Percentiles rank a stretch among this genome's conserved stretches.
Evolutionary conservation across 2,329 filamentous ascomycete species (phyloP).

Genomic region (Fusarium oligoseptatum): DNA sequence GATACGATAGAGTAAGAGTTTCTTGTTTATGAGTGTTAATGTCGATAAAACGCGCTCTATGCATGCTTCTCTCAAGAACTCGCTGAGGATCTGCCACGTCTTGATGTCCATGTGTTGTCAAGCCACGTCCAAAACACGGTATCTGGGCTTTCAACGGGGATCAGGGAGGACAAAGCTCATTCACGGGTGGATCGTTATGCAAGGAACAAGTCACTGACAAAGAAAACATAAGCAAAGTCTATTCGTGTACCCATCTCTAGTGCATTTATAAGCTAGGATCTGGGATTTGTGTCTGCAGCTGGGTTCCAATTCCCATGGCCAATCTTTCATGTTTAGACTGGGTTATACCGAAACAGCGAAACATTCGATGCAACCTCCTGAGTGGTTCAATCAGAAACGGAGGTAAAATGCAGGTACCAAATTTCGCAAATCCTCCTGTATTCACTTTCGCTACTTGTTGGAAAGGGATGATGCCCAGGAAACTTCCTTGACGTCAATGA

Average conservation of each 20-base stretch:
- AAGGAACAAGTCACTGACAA: slow-evolving; percentile 30
- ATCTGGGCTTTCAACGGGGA: neutral
- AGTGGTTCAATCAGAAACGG: slow-evolving; percentile 10
- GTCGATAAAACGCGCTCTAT: neutral
- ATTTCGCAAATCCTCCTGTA: slow-evolving; percentile 1
- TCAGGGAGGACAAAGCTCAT: neutral
- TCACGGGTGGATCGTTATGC: slow-evolving; percentile 27
- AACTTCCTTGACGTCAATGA: neutral
- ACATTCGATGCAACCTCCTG: slow-evolving; percentile 27
- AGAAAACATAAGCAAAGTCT: slow-evolving; percentile 29
- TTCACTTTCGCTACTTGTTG: slow-evolving; percentile 3
- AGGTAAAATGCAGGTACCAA: neutral
- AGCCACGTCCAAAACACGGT: neutral
- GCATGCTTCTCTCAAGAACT: neutral
- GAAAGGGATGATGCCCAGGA: neutral
- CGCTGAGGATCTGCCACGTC: neutral
- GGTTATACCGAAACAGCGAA: slow-evolving; percentile 7
- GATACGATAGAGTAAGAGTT: neutral
- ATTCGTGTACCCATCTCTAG: slow-evolving; percentile 24
- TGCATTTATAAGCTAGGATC: slow-evolving; percentile 25
- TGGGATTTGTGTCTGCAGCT: slow-evolving; percentile 12
- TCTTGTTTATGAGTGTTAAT: neutral
- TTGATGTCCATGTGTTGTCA: slow-evolving; percentile 1
- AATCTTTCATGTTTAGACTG: slow-evolving; percentile 32
- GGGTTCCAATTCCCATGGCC: slow-evolving; percentile 7